Conservation (phyloP, 139 green algal genomes). For the Tetraselmis striata region DNA sequence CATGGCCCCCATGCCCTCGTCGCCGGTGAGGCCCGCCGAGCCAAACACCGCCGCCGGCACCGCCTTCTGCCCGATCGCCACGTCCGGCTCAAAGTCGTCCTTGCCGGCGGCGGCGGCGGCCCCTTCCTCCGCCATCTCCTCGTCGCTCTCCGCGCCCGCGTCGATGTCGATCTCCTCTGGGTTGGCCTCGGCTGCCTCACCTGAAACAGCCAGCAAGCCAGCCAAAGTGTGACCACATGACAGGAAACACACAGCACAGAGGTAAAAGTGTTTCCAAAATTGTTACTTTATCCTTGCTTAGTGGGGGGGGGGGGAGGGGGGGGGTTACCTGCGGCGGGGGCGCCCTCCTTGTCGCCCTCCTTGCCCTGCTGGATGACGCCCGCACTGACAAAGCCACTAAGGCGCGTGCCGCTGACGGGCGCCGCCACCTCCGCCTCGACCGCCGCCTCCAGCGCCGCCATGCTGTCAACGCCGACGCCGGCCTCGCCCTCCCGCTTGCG, state of each 20-base stretch:
- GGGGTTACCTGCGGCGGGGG: too few species aligned
- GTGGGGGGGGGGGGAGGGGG: too few species aligned
- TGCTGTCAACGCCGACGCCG: constrained; percentile 38
- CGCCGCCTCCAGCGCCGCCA: constrained; percentile 74
- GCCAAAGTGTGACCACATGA: not conserved
- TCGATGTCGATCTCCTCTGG: constrained; percentile 90
- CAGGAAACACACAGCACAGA: not conserved
- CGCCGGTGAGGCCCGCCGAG: constrained; percentile 11
- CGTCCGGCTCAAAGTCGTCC: constrained; percentile 10
- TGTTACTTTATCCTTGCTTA: not conserved
- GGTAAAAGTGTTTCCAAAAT: not conserved
- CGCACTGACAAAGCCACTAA: constrained; percentile 77
- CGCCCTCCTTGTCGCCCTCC: not conserved
- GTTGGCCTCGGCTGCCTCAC: constrained; percentile 40
- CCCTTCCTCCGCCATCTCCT: constrained; percentile 32
- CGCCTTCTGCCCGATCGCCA: constrained; percentile 59
- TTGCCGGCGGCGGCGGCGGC: not conserved
- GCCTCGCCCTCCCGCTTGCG: constrained; percentile 19
- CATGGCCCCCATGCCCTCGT: constrained; percentile 26
- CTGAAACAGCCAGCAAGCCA: constrained; percentile 8
- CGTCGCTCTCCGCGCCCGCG: constrained; percentile 48
- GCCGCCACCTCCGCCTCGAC: constrained; percentile 13
- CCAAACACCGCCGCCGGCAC: constrained; percentile 82
- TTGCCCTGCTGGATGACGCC: constrained; percentile 60
- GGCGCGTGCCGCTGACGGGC: constrained; percentile 23